Conservation (phyloP, 495 filamentous ascomycete species). For the Penicillium verhagenii region DNA sequence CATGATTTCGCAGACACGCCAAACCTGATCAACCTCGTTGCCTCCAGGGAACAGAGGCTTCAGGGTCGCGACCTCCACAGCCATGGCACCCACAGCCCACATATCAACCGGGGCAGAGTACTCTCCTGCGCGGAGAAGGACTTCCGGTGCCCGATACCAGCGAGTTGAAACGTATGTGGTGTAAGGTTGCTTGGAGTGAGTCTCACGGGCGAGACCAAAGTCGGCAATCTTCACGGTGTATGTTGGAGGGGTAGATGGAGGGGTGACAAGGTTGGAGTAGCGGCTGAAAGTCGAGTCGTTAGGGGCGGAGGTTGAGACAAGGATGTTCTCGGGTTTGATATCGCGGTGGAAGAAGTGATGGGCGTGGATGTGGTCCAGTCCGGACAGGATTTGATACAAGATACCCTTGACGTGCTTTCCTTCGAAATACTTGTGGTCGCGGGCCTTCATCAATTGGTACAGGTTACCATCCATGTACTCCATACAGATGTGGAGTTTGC, state of each 20-base stretch:
- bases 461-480: constrained; percentile 99
- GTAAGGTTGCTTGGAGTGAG: constrained; percentile 91
- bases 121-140: constrained; percentile 89
- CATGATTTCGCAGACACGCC: constrained; percentile 99
- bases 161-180: constrained; percentile 98
- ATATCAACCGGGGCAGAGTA: constrained; percentile 99
- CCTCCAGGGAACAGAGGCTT: constrained; percentile 97
- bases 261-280: constrained; percentile 91
- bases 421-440: constrained; percentile 92
- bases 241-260: constrained; percentile 85
- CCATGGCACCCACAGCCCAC: constrained; percentile 99
- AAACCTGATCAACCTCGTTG: constrained; percentile 99
- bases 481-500: constrained; percentile 97
- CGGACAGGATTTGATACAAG: constrained; percentile 92
- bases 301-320: constrained; percentile 87
- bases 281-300: constrained; percentile 84
- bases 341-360: constrained; percentile 98
- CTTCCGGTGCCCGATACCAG: constrained; percentile 98
- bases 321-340: constrained; percentile 98
- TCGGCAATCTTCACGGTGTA: constrained; percentile 99
- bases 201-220: constrained; percentile 97
- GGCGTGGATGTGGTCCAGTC: constrained; percentile 94
- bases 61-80: constrained; percentile 94
- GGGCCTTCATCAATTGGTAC: constrained; percentile 97
- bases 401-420: constrained; percentile 95